Base-by-base conservation (phyloP, 2,329 filamentous ascomycete species). In the Fusarium siculi region DNA sequence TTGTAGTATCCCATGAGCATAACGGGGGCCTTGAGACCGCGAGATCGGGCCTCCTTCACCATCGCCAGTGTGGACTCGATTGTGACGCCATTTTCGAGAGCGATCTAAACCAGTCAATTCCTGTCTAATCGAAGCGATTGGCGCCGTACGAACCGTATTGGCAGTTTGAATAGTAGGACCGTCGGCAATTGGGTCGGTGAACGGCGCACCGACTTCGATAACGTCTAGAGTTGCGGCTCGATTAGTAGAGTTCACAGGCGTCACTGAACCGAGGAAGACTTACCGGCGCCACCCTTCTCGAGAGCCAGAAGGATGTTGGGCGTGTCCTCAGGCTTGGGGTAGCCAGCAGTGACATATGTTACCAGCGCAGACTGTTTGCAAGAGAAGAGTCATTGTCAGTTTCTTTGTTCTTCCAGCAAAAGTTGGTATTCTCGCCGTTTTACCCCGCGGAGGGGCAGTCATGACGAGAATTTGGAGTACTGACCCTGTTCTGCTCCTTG, bases 1-100 rank as follows among this genome's bases (percentile, higher is more conserved):
- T 99, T 99, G 85, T 97, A 99, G 89, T 99, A 99, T 78, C 96
- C 96, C 96, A 99, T 99, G 74, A 99, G 89, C 80, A 99, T 85
- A 46, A 99, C 90, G 2, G 96, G 96, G 2, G 92, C 91, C 78
- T 88, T 92, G 62, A 98, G 86, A 46, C 96, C 96, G 70, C 88
- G 89, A 76, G 88, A 87, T 78, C 96, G 89, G 52, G 96, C 94
- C 71, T 93, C 89, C 77, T 92, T 92, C 69, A 98, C 92, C 87
- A 97, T 96, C 78, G 93, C 88, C 44, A 99, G 88, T 21, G 93
- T 93, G 58, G 89, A 91, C 74, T 89, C 87, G 71, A 97, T 93
- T 16, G 92, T 97, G 73, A 98, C 93, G 68, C 95, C 94, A 86
- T 99, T 96, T 77, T 91, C 85, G 50, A 99, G 90, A 43, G 96